These are phyloP conservation scores for Eutypella sp. DNA, from an alignment of 2,329 filamentous ascomycete species.

Conservation along the genomic window DNA sequence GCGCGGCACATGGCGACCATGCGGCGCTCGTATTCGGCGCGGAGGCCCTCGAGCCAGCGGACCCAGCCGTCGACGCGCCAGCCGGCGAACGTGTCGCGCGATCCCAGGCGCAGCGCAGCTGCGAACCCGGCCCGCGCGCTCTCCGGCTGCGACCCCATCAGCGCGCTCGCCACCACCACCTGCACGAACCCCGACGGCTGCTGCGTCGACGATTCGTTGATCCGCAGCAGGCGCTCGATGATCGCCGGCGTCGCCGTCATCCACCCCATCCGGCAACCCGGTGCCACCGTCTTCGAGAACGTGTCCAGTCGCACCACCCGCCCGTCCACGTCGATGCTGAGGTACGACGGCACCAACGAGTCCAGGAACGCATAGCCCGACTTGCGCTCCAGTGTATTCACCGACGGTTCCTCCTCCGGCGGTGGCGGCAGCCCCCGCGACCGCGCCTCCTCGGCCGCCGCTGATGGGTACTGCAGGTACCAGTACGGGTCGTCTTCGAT, in stretches of 20 bases:
- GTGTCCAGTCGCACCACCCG: conserved; percentile 87
- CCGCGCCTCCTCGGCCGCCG: conserved; percentile 47
- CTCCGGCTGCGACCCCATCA: conserved; percentile 65
- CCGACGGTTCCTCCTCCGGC: conserved; percentile 25
- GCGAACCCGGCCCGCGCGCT: conserved; percentile 38
- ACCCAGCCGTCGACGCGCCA: conserved; percentile 88
- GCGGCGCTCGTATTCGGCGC: conserved; percentile 76
- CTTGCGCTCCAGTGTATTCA: conserved; percentile 30
- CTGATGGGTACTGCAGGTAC: conserved; percentile 84
- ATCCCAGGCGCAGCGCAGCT: conserved; percentile 39
- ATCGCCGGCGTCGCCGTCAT: conserved; percentile 78
- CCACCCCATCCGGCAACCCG: conserved; percentile 86
- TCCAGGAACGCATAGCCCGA: conserved; percentile 75
- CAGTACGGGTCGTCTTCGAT: conserved; percentile 95
- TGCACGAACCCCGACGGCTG: conserved; percentile 90
- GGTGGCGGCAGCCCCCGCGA: conserved; percentile 34
- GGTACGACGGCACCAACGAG: conserved; percentile 75
- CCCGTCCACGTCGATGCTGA: conserved; percentile 77
- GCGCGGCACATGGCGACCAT: conserved; percentile 75
- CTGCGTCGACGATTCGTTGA: conserved; percentile 74
- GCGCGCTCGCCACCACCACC: conserved; percentile 68
- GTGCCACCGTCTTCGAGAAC: conserved; percentile 89
- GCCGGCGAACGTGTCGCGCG: conserved; percentile 45
- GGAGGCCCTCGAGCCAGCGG: conserved; percentile 80
- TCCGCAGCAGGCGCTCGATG: conserved; percentile 66